Base-by-base conservation (phyloP, 805 yeast species). In the Tetrapisispora iriomotensis region DNA sequence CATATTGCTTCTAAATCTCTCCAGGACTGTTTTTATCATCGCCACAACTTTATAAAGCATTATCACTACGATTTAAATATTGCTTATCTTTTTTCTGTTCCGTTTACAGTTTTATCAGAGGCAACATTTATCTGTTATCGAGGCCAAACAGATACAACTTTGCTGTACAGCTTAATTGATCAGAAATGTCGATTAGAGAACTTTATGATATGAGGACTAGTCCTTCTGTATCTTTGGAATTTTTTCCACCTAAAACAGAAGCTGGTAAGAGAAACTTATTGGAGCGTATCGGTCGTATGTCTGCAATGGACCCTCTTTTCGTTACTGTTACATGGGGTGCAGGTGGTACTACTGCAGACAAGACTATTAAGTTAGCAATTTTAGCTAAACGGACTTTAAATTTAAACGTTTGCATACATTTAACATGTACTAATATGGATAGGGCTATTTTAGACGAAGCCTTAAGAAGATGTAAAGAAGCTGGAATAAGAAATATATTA, bases 291-390 rank as follows among this genome's bases (percentile, higher is more conserved):
- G 77, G 76, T 53, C 78, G 99, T 53, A 81, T 92, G 88, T 77
- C 84, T 46, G 81, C 82, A 3, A 64, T 92, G 45, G 88, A 87
- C 41, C 97, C 97, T 3, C 65, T 81, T 13, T 94, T 92, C 58
- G 79, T 90, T 39, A 85, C 95, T 3, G 82, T 92, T 12, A 92
- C 99, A 0, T 92, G 97, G 96, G 98, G 97, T 25, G 97, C 98
- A 5, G 97, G 97, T 29, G 98, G 98, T 3, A 78, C 94, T 5
- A 86, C 96, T 8, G 77, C 90, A 34, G 81, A 75, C 36, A 87
- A 86, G 64, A 84, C 96, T 0, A 61, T 92, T 42, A 90, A 84
- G 32, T 67, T 92, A 42, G 95, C 96, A 1, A 67, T 75, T 19
- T 71, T 83, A 2, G 81, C 94, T 49, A 85, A 82, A 51, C 64